These are phyloP conservation scores for Flueggea neowawraea DNA, from an alignment of 441 rosid genomes.

Conservation along the genomic window DNA sequence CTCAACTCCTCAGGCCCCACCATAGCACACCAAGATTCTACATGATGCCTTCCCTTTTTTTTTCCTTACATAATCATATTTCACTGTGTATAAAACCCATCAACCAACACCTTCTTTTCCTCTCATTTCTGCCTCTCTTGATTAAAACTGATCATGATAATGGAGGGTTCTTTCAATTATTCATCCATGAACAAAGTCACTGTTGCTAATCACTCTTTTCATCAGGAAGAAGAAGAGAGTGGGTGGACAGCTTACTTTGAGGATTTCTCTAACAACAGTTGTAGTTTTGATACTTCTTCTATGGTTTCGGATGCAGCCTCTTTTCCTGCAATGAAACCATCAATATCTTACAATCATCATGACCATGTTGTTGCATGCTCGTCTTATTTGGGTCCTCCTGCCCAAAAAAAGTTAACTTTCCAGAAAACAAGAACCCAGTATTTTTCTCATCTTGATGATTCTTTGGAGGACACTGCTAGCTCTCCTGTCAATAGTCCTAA, in stretches of 20 bases:
- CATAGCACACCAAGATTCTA: constrained; percentile 30
- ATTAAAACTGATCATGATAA: background rate
- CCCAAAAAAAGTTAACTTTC: constrained; percentile 38
- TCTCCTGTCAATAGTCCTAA: constrained; percentile 51
- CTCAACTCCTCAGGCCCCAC: constrained; percentile 38
- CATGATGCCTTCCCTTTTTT: constrained; percentile 17
- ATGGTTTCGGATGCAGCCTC: constrained; percentile 75
- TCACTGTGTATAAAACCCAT: background rate
- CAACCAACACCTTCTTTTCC: no score
- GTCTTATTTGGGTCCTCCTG: constrained; percentile 9
- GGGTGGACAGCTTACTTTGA: constrained; percentile 86
- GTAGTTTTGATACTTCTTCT: constrained; percentile 41
- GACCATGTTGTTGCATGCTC: constrained; percentile 2
- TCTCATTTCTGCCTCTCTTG: background rate
- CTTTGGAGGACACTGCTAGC: constrained; percentile 85
- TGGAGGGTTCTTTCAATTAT: constrained; percentile 21
- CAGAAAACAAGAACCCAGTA: constrained; percentile 46
- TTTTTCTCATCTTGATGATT: constrained; percentile 51
- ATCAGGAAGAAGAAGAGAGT: constrained; percentile 50
- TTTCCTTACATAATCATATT: constrained; percentile 6
- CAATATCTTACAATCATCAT: constrained; percentile 14
- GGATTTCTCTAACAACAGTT: constrained; percentile 46
- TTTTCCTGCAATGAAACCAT: constrained; percentile 17
- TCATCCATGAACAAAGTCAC: constrained; percentile 7
- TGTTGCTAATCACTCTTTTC: background rate